Percentiles rank a stretch among this genome's conserved stretches.
Conservation (phyloP, 1,284 basidiomycete species). For the Austroboletus novae-zelandiae region DNA sequence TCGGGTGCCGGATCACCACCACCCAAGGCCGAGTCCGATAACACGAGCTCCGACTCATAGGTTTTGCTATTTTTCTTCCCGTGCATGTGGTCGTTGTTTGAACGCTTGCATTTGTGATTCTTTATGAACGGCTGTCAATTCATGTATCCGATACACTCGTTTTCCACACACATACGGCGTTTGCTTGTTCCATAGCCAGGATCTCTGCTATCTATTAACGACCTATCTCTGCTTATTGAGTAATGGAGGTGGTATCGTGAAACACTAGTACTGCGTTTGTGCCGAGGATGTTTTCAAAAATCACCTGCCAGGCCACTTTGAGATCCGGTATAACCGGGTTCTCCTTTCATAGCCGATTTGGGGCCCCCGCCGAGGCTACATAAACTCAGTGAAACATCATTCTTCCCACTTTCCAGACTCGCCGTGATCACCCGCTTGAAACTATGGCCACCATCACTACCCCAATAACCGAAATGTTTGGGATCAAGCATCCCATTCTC, state of each 20-base stretch:
- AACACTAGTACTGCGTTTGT: background rate
- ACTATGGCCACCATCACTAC: slow-evolving; percentile 51
- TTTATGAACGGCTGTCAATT: slow-evolving; percentile 28
- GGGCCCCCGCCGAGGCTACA: no score
- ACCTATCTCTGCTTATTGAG: background rate
- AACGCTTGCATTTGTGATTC: slow-evolving; percentile 3
- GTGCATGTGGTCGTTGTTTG: slow-evolving; percentile 2
- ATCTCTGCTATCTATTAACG: slow-evolving; percentile 20
- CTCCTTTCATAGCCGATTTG: background rate
- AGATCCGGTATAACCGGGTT: background rate
- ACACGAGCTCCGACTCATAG: slow-evolving; percentile 14
- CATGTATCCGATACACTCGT: slow-evolving; percentile 34
- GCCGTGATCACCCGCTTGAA: background rate
- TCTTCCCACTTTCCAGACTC: background rate
- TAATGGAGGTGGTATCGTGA: background rate
- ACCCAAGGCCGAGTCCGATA: slow-evolving; percentile 9
- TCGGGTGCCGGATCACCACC: slow-evolving; percentile 33
- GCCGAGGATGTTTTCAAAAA: background rate
- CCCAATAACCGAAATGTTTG: slow-evolving; percentile 80
- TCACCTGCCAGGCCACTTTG: background rate
- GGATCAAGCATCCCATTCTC: slow-evolving; percentile 84
- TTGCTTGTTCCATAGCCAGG: slow-evolving; percentile 29
- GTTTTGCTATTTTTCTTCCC: background rate
- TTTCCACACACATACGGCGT: slow-evolving; percentile 16
- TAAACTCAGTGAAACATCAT: no score